Evolutionary conservation across 2,329 filamentous ascomycete species (phyloP).

Genomic region (Hymenoscyphus linearis): DNA sequence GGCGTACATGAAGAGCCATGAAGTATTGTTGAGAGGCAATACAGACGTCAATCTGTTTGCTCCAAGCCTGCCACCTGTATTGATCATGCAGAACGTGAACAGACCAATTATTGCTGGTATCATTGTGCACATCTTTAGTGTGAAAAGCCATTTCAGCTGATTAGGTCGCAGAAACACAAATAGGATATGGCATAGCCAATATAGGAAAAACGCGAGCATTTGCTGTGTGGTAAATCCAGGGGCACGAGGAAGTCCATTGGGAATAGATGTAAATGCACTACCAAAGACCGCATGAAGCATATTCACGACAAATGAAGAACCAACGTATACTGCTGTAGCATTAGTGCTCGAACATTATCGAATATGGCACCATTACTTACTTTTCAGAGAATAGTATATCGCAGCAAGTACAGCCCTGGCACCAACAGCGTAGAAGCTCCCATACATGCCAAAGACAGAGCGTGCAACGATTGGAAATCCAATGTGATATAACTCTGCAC

Average conservation of each 20-base stretch:
- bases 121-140: slow-evolving; percentile 36
- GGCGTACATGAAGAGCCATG: slow-evolving; percentile 32
- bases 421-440: slow-evolving; percentile 37
- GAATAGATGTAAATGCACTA: slow-evolving; percentile 30
- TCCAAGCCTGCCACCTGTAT: slow-evolving; percentile 31
- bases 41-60: slow-evolving; percentile 14
- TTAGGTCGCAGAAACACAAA: slow-evolving; percentile 37
- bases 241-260: slow-evolving; percentile 29
- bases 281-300: slow-evolving; percentile 33
- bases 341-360: background rate
- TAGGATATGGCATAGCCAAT: slow-evolving; percentile 36
- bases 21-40: slow-evolving; percentile 2
- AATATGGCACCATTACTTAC: slow-evolving; percentile 37
- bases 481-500: slow-evolving; percentile 38
- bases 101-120: slow-evolving; percentile 32
- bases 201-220: slow-evolving; percentile 36
- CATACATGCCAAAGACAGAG: slow-evolving; percentile 41
- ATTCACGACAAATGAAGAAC: slow-evolving; percentile 29
- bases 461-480: slow-evolving; percentile 35
- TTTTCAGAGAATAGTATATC: slow-evolving; percentile 60
- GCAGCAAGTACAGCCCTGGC: slow-evolving; percentile 40
- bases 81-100: slow-evolving; percentile 35
- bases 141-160: slow-evolving; percentile 38
- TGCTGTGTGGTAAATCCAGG: slow-evolving; percentile 33
- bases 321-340: slow-evolving; percentile 19